phyloP scores from a whole-genome alignment of 2,329 filamentous ascomycete genomes.

The Chaetomium globosum region DNA sequence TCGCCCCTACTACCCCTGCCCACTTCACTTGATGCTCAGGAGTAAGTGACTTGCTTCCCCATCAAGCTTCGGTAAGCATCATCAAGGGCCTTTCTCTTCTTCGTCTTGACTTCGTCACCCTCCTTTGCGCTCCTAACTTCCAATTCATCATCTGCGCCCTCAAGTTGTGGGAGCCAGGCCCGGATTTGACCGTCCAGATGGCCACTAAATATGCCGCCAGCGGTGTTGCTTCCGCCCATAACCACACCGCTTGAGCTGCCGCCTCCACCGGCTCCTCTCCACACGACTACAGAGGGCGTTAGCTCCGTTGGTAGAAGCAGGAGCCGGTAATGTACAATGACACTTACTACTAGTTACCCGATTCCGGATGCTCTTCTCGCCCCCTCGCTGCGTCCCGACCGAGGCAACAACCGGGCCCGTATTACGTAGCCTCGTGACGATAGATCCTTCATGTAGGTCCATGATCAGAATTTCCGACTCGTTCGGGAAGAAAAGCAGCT shows the following conservation, averaged over 20 bases:
- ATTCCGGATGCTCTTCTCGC: constrained; percentile 62
- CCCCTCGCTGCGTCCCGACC: constrained; percentile 48
- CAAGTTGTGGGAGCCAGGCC: constrained; percentile 68
- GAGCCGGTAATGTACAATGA: not conserved
- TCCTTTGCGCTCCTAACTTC: constrained; percentile 47
- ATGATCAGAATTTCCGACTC: constrained; percentile 78
- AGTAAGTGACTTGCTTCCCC: constrained; percentile 69
- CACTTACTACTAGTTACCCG: constrained; percentile 62
- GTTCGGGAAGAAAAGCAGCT: constrained; percentile 80
- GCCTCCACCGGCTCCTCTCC: constrained; percentile 66
- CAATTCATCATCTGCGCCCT: constrained; percentile 47
- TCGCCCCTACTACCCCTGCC: not conserved
- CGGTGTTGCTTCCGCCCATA: constrained; percentile 57
- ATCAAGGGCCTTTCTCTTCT: constrained; percentile 77
- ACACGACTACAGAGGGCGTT: constrained; percentile 56
- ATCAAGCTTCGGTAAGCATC: constrained; percentile 79
- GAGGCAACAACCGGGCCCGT: constrained; percentile 58
- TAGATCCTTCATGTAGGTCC: constrained; percentile 73
- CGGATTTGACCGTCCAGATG: constrained; percentile 84
- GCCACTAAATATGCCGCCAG: constrained; percentile 71
- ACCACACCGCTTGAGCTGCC: constrained; percentile 61
- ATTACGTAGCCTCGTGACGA: constrained; percentile 71
- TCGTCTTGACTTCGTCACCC: constrained; percentile 56
- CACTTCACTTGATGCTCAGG: constrained; percentile 19
- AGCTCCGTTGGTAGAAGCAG: not conserved